Base-by-base conservation (phyloP, 2,329 filamentous ascomycete genomes). In the Orbilia quercus region DNA sequence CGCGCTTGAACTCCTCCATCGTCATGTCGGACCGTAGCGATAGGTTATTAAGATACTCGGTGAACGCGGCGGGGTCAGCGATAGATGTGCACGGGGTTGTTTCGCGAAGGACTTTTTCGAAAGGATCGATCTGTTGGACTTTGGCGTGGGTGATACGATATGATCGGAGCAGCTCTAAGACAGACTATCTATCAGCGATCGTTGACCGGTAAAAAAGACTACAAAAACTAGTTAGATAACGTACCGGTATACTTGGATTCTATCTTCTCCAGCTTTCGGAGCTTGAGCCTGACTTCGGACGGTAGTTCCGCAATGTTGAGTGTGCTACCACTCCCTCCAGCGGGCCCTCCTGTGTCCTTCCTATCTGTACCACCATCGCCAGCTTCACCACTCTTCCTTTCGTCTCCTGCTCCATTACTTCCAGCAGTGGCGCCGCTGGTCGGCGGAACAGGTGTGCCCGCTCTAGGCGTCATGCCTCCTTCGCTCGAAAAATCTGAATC, bases 21-120 rank as follows among this genome's bases (percentile, higher is more conserved):
- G 96, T 89, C 91, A 99, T 96, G 78, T 96, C 91, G 44, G 89
- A 89, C 79, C 96, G 94, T 59, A 93, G 81, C 74, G 89, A 94
- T 42, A 96, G 82, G 80, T 97, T 92, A 77, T 90, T 92, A 25
- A 99, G 84, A 78, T 97, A 99, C 81, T 98, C 94, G 5, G 92
- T 86, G 34, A 99, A 84, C 1, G 92, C 90, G 59, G 88, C 87
- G 0, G 94, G 91, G 71, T 99, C 95, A 76, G 84, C 85, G 77
- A 99, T 96, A 14, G 92, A 94, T 2, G 91, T 91, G 36, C 98
- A 83, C 1, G 95, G 94, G 0, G 95, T 99, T 77, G 96, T 91
- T 79, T 99, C 95, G 77, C 92, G 91, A 6, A 99, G 84, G 0
- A 90, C 89, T 62, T 91, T 89, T 82, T 99, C 95, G 80, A 99